Conservation (phyloP, 257 asterid genomes). For the Agastache rugosa region DNA sequence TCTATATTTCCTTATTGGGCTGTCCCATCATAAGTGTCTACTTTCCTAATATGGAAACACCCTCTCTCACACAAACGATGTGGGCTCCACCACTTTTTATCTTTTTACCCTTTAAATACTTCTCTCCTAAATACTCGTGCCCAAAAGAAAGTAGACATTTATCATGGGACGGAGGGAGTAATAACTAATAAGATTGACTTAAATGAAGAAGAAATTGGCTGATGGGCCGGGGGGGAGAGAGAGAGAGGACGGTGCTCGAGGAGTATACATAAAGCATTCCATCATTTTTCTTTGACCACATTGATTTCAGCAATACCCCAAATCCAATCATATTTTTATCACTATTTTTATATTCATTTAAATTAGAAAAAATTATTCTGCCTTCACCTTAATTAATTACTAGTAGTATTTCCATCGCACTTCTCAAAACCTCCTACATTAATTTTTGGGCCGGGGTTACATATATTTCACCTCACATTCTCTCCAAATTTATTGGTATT, state of each 20-base stretch:
- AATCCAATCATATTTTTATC: neutral
- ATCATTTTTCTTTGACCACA: constrained; percentile 36
- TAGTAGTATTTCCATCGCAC: neutral
- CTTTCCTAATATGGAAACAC: no score
- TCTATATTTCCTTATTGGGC: no score
- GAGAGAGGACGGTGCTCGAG: constrained; percentile 46
- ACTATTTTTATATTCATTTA: neutral
- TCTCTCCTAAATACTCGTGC: no score
- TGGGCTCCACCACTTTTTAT: no score
- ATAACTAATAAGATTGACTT: no score
- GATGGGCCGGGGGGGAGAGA: neutral
- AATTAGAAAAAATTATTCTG: neutral
- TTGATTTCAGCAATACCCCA: constrained; percentile 39
- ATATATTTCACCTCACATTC: neutral
- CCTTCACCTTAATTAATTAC: neutral
- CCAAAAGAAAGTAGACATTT: no score
- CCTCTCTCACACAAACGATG: no score
- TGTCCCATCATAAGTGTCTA: no score
- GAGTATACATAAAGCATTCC: constrained; percentile 41
- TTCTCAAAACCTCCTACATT: neutral
- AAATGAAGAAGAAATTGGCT: neutral
- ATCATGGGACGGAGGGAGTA: no score
- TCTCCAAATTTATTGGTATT: neutral
- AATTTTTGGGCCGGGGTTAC: neutral
- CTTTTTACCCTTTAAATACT: no score